Evolutionary conservation across 108 stramenopile species (phyloP).

Genomic region (Asterionellopsis glacialis): DNA sequence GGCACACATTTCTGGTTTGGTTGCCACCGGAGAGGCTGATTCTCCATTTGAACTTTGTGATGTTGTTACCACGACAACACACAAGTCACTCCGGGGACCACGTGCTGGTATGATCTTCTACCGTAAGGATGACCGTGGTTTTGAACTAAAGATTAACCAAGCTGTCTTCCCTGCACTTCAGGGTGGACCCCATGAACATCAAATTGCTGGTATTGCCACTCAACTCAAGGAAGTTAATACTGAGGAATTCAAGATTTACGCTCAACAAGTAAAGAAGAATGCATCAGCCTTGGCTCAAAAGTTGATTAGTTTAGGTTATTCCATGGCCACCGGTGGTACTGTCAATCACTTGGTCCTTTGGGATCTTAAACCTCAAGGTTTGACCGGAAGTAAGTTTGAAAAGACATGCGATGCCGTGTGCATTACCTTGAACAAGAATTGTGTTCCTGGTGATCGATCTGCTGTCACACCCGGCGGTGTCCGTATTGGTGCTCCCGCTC

Average conservation of each 20-base stretch:
- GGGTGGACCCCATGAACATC: conserved; percentile 99
- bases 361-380: conserved; percentile 92
- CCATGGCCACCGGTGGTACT: conserved; percentile 97
- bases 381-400: conserved; percentile 98
- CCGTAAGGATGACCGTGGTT: conserved; percentile 96
- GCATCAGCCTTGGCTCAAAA: conserved; percentile 86
- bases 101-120: conserved; percentile 99
- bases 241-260: conserved; percentile 95
- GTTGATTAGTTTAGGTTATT: conserved; percentile 87
- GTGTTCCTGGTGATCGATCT: conserved; percentile 96
- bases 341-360: conserved; percentile 99
- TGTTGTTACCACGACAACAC: conserved; percentile 99
- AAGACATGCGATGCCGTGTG: conserved; percentile 95
- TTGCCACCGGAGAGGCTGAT: conserved; percentile 88
- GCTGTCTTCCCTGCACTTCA: conserved; percentile 99
- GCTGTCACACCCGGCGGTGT: conserved; percentile 99
- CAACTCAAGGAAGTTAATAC: conserved; percentile 96
- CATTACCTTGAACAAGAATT: conserved; percentile 99
- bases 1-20: conserved; percentile 98
- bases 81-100: conserved; percentile 99
- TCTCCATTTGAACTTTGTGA: conserved; percentile 96
- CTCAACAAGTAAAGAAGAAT: conserved; percentile 91
- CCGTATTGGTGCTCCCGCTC: conserved; percentile 93
- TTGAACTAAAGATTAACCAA: conserved; percentile 93
- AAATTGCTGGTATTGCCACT: conserved; percentile 98